These are phyloP conservation scores for Micractinium conductrix DNA, from an alignment of 139 green algal genomes.

Conservation along the genomic window DNA sequence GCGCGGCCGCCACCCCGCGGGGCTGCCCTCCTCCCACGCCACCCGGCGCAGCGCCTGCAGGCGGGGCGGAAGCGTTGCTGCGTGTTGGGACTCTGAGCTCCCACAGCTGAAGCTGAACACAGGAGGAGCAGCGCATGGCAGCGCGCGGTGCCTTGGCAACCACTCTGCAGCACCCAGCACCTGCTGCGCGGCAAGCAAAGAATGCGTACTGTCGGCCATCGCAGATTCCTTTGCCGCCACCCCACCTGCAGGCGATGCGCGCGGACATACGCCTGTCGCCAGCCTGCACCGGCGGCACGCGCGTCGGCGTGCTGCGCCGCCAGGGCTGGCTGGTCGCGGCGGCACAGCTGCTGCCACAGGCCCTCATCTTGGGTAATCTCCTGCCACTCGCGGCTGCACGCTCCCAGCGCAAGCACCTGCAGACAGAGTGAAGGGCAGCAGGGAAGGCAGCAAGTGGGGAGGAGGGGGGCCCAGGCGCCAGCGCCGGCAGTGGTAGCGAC, in stretches of 20 bases:
- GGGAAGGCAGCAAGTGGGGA: not conserved
- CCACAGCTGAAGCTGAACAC: no score
- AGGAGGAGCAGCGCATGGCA: no score
- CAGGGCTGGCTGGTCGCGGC: not conserved
- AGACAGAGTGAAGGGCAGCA: not conserved
- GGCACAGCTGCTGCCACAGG: not conserved
- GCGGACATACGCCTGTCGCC: not conserved
- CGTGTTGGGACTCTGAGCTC: no score
- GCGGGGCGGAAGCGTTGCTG: no score
- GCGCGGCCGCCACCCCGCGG: not conserved
- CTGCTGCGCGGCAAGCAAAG: no score
- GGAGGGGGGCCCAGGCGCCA: not conserved
- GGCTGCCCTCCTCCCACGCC: not conserved
- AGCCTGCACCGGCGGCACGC: not conserved
- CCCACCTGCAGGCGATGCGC: not conserved
- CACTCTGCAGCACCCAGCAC: no score
- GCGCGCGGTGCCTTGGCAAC: no score
- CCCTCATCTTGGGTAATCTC: not conserved
- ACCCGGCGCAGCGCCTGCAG: slow-evolving; percentile 9
- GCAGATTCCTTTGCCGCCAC: no score
- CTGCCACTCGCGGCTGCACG: not conserved
- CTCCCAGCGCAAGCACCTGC: slow-evolving; percentile 5
- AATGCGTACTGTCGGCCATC: no score
- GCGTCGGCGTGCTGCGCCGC: not conserved
- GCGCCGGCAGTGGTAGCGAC: not conserved